These are phyloP conservation scores for Paracoccidioides brasiliensis DNA, from an alignment of 2,329 filamentous ascomycete genomes.

Conservation along the genomic window DNA sequence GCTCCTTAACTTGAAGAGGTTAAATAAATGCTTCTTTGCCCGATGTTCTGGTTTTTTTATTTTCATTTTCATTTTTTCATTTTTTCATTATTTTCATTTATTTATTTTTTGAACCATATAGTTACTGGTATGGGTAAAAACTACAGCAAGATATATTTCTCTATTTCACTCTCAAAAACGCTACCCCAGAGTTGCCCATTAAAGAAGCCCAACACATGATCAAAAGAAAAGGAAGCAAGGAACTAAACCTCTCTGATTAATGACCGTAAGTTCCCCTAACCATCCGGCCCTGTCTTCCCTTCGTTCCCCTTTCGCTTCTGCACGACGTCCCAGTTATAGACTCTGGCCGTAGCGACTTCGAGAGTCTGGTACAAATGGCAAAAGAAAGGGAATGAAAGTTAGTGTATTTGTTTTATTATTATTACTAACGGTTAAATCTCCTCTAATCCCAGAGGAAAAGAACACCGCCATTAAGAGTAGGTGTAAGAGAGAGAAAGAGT, in stretches of 20 bases:
- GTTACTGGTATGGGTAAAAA: too few species aligned
- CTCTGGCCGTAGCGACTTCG: constrained; percentile 87
- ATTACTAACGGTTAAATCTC: background rate
- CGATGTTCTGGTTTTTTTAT: too few species aligned
- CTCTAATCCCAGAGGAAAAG: too few species aligned
- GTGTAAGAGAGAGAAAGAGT: background rate
- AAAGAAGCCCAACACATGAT: background rate
- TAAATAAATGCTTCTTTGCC: too few species aligned
- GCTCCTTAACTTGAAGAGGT: too few species aligned
- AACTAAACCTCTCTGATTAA: background rate
- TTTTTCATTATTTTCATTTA: too few species aligned
- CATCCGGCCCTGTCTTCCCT: constrained; percentile 1
- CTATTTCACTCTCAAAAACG: too few species aligned
- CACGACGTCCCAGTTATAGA: constrained; percentile 99
- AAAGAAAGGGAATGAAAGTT: constrained; percentile 9
- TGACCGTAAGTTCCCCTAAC: background rate
- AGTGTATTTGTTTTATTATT: constrained; percentile 10
- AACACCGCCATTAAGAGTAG: too few species aligned
- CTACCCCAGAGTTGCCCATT: too few species aligned
- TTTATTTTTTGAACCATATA: too few species aligned
- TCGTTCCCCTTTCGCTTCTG: constrained; percentile 82
- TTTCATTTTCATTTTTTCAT: too few species aligned
- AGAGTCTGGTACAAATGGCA: constrained; percentile 51
- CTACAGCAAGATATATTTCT: too few species aligned
- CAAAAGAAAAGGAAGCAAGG: background rate